Evolutionary conservation across 2,329 filamentous ascomycete species (phyloP), one percentile per base, ranked within the genome.

Genomic region (Sporothrix protearum): DNA sequence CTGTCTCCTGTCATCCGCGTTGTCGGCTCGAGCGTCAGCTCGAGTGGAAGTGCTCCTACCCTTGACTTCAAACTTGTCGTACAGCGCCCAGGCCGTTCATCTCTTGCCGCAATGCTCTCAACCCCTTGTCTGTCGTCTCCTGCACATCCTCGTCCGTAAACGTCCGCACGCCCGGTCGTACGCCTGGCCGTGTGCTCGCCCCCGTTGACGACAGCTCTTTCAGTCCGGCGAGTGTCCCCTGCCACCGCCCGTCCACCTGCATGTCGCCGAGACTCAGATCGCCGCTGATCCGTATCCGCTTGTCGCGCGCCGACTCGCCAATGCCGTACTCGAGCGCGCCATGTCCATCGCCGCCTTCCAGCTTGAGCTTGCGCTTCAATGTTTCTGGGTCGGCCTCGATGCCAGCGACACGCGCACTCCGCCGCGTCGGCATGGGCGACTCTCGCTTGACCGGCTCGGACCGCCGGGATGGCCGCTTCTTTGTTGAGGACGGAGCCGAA

Each of bases 91-190:
- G 80, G 0, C 87, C 85, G 73, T 88, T 91, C 91, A 98, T 94
- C 61, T 89, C 89, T 78, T 92, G 84, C 42, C 95, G 84, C 70
- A 97, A 75, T 0, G 87, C 86, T 77, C 91, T 92, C 8, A 98
- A 78, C 28, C 90, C 89, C 76, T 92, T 89, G 77, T 97, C 90
- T 0, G 87, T 90, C 0, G 93, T 97, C 74, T 93, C 88, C 73
- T 91, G 89, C 4, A 96, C 86, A 79, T 97, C 92, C 0, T 94
- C 89, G n/a, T 92, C 89, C 0, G 88, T 91, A 77, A 98, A 98
- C 0, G 95, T 98, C 25, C 93, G 85, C 70, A 93, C 86, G 64
- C 95, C 93, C 0, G 94, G 93, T 75, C 92, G 89, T 0, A 94
- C 93, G 1, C 63, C 63, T 14, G 64, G 64, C 2, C 64, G 64